A percentile compares a stretch with the other conserved stretches of the same genome.
Evolutionary conservation across 2,329 filamentous ascomycete species (phyloP).

Genomic region (Aspergillus flavus): DNA sequence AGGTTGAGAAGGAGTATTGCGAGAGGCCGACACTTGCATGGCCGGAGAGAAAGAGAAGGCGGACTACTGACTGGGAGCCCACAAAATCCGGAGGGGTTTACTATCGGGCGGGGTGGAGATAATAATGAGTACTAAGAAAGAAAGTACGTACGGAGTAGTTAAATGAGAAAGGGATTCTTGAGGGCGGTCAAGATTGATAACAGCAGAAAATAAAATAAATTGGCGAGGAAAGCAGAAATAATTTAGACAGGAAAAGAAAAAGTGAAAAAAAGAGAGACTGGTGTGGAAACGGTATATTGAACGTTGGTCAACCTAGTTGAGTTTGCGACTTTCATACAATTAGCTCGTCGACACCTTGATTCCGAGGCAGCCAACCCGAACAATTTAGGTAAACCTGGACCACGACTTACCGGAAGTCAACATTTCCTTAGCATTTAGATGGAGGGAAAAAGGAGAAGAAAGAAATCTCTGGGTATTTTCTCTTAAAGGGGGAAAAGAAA

Average conservation of each 20-base stretch:
- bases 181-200: neutral
- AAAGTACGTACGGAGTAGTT: neutral
- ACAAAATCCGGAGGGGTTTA: constrained; percentile 30
- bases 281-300: neutral
- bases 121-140: constrained; percentile 5
- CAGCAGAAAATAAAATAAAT: neutral
- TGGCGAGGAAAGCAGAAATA: neutral
- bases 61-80: constrained; percentile 4
- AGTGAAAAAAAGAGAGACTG: neutral
- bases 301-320: neutral
- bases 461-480: too few species aligned
- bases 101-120: constrained; percentile 19
- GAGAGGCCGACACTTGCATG: constrained; percentile 28
- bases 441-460: neutral
- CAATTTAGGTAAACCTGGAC: too few species aligned
- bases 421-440: neutral
- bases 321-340: neutral
- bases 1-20: constrained; percentile 21
- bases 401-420: too few species aligned
- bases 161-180: neutral
- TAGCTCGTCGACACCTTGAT: neutral
- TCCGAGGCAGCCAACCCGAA: neutral
- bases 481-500: neutral
- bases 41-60: constrained; percentile 14
- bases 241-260: neutral